phyloP scores from a whole-genome alignment of 441 rosid species.

The Jatropha multifida region DNA sequence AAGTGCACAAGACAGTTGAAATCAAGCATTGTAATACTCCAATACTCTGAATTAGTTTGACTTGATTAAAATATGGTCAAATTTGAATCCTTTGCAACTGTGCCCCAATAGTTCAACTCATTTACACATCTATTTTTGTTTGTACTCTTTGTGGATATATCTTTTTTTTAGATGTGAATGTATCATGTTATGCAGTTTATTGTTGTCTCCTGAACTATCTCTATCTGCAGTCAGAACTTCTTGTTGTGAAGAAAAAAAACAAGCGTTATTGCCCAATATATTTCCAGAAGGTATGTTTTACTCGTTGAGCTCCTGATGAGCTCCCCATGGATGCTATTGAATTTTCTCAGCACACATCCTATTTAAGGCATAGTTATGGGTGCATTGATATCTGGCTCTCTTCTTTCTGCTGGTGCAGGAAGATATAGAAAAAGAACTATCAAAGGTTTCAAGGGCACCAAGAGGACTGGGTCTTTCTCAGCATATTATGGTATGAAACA shows the following conservation, averaged over 20 bases:
- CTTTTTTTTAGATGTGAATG: neutral
- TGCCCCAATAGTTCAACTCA: neutral
- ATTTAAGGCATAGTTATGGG: neutral
- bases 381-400: conserved; percentile 10
- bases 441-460: conserved; percentile 61
- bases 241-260: conserved; percentile 73
- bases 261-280: conserved; percentile 85
- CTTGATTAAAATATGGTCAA: too few species aligned
- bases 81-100: too few species aligned
- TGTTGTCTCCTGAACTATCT: conserved; percentile 20
- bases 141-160: neutral
- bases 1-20: too few species aligned
- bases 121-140: neutral
- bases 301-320: neutral
- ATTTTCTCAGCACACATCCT: conserved; percentile 4
- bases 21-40: too few species aligned
- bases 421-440: conserved; percentile 82
- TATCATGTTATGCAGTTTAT: neutral
- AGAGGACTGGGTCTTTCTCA: conserved; percentile 60
- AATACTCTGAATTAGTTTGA: too few species aligned
- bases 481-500: conserved; percentile 68
- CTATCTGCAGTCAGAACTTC: conserved; percentile 77
- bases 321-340: conserved; percentile 6
- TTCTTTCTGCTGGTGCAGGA: conserved; percentile 46
- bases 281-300: conserved; percentile 75